Base-by-base conservation (phyloP, 805 yeast genomes). In the Myxozyma neotropica region DNA sequence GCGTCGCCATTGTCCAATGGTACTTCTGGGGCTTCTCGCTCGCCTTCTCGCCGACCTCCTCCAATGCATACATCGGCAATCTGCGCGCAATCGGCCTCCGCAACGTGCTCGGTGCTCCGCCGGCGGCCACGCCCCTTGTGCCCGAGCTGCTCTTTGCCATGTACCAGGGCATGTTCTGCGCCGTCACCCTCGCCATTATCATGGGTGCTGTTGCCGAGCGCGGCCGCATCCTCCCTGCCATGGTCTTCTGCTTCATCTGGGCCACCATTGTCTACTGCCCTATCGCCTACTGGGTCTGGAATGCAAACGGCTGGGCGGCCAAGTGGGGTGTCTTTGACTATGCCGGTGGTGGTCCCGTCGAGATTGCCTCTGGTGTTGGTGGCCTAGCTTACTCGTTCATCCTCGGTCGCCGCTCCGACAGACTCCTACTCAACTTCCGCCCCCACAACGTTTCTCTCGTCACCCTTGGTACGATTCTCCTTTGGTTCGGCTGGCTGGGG, bases 301-400 rank as follows among this genome's bases (percentile, higher is more conserved):
- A 90, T 57, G 71, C 88, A 0, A 86, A 85, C 47, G 98, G 99
- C 40, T 93, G 98, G 98, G 96, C 96, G 38, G 81, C 80, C 66
- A 79, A 84, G 67, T 93, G 96, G 85, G 97, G 96, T 4, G 98
- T 86, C 1, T 78, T 93, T 53, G 99, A 93, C 73, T 93, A 89
- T 73, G 99, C 99, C 24, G 99, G 99, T 31, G 98, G 98, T 57
- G 97, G 97, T 0, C 96, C 97, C 0, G 97, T 93, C 27, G 98
- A 93, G 73, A 89, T 94, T 57, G 80, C 89, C 31, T 86, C 95
- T 24, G 98, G 98, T 61, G 87, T 91, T 24, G 88, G 90, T 36
- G 97, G 96, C 1, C 85, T 93, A 68, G 96, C 89, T 4, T 86
- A 86, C 67, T 84, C 91, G n/a, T 84, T 83, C 57, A 87, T 87